phyloP scores from a whole-genome alignment of 371 early-diverging fungal genomes.

The Zychaea mexicana region DNA sequence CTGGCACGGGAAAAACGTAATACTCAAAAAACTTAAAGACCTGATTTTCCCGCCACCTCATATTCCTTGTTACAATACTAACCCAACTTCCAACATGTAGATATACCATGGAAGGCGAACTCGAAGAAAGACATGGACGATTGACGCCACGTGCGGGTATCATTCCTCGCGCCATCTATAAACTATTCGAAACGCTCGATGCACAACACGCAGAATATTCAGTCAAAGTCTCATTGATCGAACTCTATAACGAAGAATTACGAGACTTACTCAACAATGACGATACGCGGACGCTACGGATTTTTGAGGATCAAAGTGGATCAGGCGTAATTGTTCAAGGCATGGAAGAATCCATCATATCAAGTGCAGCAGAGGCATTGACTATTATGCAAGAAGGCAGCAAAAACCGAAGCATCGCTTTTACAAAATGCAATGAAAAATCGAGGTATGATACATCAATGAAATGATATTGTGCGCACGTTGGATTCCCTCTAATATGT shows the following conservation, averaged over 20 bases:
- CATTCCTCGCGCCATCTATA: constrained; percentile 85
- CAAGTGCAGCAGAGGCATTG: constrained; percentile 76
- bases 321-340: constrained; percentile 82
- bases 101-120: constrained; percentile 87
- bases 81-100: constrained; percentile 14
- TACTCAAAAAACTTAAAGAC: neutral
- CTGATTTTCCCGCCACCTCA: no score
- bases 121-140: constrained; percentile 47
- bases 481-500: no score
- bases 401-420: constrained; percentile 78
- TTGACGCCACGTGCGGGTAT: constrained; percentile 73
- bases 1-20: constrained; percentile 90
- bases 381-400: constrained; percentile 76
- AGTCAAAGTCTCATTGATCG: constrained; percentile 87
- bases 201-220: constrained; percentile 63
- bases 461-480: no score
- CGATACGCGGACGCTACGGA: constrained; percentile 50
- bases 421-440: constrained; percentile 89
- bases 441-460: no score
- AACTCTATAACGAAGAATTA: constrained; percentile 99
- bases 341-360: constrained; percentile 75
- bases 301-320: constrained; percentile 71
- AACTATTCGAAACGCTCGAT: constrained; percentile 78
- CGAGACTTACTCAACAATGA: constrained; percentile 79
- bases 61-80: no score